Evolutionary conservation across 2,329 filamentous ascomycete genomes (phyloP), one percentile per base, ranked within the genome.

Genomic region (Thielaviopsis populi): DNA sequence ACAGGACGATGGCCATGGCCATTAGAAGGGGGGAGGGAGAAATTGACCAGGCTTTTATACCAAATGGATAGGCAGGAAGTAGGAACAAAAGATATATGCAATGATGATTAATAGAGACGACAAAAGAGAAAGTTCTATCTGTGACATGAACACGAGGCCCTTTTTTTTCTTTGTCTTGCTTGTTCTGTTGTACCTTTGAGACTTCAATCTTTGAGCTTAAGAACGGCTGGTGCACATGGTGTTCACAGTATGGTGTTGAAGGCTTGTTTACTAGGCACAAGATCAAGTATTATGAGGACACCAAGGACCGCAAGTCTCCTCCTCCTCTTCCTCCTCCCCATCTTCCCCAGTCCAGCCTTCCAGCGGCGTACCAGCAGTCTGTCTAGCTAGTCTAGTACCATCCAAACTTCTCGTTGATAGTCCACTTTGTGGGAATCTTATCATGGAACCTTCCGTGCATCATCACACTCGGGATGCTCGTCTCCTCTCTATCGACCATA

Each of bases 1-100:
- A 48, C 81, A 82, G 72, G 88, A 95, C 76, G 89, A 94, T 71
- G 91, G 89, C 65, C 89, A 95, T 76, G 90, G 87, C 63, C 90
- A 95, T 78, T 94, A 82, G 72, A 73, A 43, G 17, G 41, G 11
- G 40, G 13, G 40, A 33, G 46, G n/a, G 22, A 37, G 40, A 17
- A 22, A 17, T n/a, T 37, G n/a, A 19, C 30, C 19, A 37, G 15
- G 41, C 50, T 54, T 13, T 41, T 41, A 59, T 41, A 48, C 50
- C 50, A 56, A 56, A 10, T 8, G 50, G 24, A 13, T 8, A 56
- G 27, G 27, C 24, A 37, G 41, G 27, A 33, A 53, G 43, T 60
- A 61, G 33, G 53, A 48, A 60, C 19, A 64, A 60, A 64, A 64
- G 42, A 64, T 60, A 61, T 61, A 60, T 43, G 56, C 62, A 64